Evolutionary conservation across 345 rosid species (phyloP).

Genomic region (Citrus sp.): DNA sequence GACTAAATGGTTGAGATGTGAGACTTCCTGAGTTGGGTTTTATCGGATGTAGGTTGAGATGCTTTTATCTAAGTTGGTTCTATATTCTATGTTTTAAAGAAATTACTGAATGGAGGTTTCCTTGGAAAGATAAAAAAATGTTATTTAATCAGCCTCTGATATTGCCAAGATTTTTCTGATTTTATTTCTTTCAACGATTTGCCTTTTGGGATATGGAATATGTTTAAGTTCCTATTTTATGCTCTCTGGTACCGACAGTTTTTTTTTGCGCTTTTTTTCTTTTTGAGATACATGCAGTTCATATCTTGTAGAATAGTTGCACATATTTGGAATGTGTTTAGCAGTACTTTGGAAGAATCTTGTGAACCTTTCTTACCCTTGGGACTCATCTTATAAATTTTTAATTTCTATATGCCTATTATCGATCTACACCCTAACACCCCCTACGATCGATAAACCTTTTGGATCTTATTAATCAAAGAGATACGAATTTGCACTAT

Average conservation of each 20-base stretch:
- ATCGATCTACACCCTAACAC: too few relatives aligned
- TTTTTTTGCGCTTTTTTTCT: too few relatives aligned
- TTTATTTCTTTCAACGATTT: background rate
- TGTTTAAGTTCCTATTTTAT: background rate
- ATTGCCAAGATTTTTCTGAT: background rate
- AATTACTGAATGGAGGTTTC: background rate
- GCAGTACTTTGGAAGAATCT: background rate
- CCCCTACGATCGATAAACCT: too few relatives aligned
- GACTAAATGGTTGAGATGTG: background rate
- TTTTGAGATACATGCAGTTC: background rate
- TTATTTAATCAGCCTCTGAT: background rate
- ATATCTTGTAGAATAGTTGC: background rate
- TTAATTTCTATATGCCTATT: too few relatives aligned
- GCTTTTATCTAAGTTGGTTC: background rate
- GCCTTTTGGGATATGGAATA: background rate
- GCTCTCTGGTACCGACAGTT: background rate
- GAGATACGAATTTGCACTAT: too few relatives aligned
- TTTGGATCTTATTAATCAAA: too few relatives aligned
- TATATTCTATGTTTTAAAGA: too few relatives aligned
- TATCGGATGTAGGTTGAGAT: background rate
- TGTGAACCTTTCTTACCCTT: background rate
- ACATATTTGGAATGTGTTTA: background rate
- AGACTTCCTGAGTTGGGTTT: background rate
- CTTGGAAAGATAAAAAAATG: background rate
- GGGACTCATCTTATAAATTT: background rate